Evolutionary conservation across 202 grass and related monocot species (phyloP), one percentile per base, ranked within the genome.

Genomic region (Schoenoplectus tabernaemontani): DNA sequence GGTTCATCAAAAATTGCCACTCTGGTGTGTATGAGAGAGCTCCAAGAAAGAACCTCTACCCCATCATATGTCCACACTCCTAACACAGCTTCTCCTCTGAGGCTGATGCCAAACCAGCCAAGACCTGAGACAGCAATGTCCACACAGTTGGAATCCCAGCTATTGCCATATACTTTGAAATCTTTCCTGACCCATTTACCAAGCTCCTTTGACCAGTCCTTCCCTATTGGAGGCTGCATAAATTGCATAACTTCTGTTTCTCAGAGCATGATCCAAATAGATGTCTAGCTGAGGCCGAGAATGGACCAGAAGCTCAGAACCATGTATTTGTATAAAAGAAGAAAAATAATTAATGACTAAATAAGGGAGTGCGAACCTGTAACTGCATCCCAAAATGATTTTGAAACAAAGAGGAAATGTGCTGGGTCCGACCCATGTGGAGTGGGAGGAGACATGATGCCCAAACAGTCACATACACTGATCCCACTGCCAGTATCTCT

Each of bases 351-450:
- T 53, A 47, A 53, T 61, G n/a, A n/a, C n/a, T n/a, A n/a, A n/a
- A n/a, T n/a, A n/a, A n/a, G n/a, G n/a, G n/a, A n/a, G n/a, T n/a
- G n/a, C n/a, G n/a, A 78, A 87, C 89, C 91, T 94, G 91, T 82
- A 98, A 81, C 76, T 95, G 91, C 42, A 82, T 84, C 2, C 95
- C 91, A 54, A 95, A 92, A 78, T 94, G 91, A 19, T 84, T 85
- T 71, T 90, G 85, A 9, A 89, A 80, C 77, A 94, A 82, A 1
- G 54, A n/a, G 0, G 54, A 64, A 56, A 88, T 78, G 47, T 92
- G 89, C 82, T 94, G 89, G 5, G 89, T 90, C 79, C 89, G 93
- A 34, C 91, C 91, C 91, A 94, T 98, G 85, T 98, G 95, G 85
- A 98, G 88, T 20, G 91, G 95, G 39, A 94, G 78, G 59, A 89